phyloP scores from a whole-genome alignment of 2,329 filamentous ascomycete genomes.

The Fusarium sp. region DNA sequence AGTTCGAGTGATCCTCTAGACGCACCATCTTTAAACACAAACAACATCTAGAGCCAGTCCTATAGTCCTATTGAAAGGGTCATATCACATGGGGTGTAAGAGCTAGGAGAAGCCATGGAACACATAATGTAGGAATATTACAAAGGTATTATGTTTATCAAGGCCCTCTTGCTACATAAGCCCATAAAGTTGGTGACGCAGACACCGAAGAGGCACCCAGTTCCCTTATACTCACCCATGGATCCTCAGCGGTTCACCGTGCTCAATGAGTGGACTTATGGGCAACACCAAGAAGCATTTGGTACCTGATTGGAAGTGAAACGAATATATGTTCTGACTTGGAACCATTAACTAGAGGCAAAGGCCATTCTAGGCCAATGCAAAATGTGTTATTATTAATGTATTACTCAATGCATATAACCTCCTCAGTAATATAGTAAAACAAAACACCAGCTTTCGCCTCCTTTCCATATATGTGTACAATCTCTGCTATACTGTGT shows the following conservation, averaged over 20 bases:
- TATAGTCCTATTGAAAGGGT: neutral
- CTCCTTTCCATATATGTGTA: neutral
- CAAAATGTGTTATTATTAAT: conserved; percentile 9
- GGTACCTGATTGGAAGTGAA: neutral
- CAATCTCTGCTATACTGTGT: neutral
- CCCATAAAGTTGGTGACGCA: neutral
- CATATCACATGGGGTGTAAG: neutral
- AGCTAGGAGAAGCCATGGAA: neutral
- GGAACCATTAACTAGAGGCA: neutral
- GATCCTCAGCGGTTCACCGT: neutral
- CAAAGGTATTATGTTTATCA: neutral
- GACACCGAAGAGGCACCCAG: neutral
- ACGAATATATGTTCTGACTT: neutral
- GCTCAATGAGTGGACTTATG: neutral
- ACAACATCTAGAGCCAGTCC: neutral
- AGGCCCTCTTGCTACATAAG: neutral
- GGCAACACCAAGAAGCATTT: neutral
- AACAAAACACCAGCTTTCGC: neutral
- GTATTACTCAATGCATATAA: neutral
- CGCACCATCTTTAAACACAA: neutral
- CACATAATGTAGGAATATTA: neutral
- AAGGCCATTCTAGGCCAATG: neutral
- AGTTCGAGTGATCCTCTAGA: neutral
- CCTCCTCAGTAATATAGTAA: neutral
- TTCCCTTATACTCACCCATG: neutral